These are phyloP conservation scores for Carallia pectinifolia DNA, from an alignment of 345 rosid species.

Conservation along the genomic window DNA sequence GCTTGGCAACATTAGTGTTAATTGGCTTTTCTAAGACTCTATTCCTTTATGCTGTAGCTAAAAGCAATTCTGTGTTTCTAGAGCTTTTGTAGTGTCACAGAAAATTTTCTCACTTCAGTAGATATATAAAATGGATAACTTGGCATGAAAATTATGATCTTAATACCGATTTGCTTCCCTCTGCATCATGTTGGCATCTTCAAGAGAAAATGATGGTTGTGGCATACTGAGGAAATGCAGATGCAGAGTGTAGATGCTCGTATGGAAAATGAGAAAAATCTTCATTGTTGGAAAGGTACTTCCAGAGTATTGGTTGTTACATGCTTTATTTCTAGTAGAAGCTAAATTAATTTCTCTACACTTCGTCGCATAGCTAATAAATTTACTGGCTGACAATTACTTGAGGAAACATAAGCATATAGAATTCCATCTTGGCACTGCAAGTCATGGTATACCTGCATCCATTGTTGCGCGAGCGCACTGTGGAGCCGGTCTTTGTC, in stretches of 20 bases:
- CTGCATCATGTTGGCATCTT: conserved; percentile 3
- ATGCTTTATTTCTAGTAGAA: neutral
- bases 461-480: conserved; percentile 17
- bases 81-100: conserved; percentile 9
- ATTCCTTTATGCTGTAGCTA: conserved; percentile 16
- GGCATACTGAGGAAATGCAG: neutral
- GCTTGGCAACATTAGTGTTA: conserved; percentile 90
- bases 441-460: neutral
- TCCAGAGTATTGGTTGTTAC: neutral
- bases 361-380: neutral
- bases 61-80: conserved; percentile 27
- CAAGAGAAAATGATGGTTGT: neutral
- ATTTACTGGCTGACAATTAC: neutral
- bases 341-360: neutral
- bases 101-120: conserved; percentile 2
- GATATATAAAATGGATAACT: neutral
- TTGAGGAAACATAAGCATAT: neutral
- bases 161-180: conserved; percentile 1
- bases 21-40: conserved; percentile 67
- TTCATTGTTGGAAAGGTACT: neutral
- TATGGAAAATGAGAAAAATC: neutral
- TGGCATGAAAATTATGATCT: neutral
- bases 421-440: neutral
- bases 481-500: conserved; percentile 44
- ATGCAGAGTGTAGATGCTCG: neutral